Conservation (phyloP, 352 stramenopile species). For the Pythium periplocum region DNA sequence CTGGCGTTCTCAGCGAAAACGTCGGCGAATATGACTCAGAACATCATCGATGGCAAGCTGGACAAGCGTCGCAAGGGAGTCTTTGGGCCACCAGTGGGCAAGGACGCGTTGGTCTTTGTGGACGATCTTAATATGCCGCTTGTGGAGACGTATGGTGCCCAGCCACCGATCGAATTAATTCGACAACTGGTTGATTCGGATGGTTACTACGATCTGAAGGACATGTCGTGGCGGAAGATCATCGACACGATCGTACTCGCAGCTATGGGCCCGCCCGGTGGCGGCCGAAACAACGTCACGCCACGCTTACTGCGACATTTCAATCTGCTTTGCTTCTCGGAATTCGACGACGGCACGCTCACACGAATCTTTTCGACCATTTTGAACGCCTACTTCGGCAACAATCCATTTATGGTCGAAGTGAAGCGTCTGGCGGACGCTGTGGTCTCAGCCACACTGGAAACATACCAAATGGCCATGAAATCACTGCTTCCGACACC, state of each 20-base stretch:
- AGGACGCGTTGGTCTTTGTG: slow-evolving; percentile 87
- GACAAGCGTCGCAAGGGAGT: slow-evolving; percentile 91
- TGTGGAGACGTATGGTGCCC: slow-evolving; percentile 91
- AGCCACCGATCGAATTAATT: slow-evolving; percentile 91
- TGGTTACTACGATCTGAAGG: slow-evolving; percentile 92
- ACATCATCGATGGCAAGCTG: slow-evolving; percentile 94
- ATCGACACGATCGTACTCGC: slow-evolving; percentile 88
- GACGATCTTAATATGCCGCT: slow-evolving; percentile 96
- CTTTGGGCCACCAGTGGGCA: slow-evolving; percentile 86
- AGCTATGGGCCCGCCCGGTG: slow-evolving; percentile 90
- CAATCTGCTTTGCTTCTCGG: slow-evolving; percentile 91
- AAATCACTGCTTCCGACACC: slow-evolving; percentile 87
- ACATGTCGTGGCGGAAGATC: slow-evolving; percentile 90
- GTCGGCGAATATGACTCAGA: slow-evolving; percentile 92
- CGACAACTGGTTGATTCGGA: slow-evolving; percentile 88
- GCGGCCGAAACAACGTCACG: slow-evolving; percentile 88
- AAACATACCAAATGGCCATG: slow-evolving; percentile 87
- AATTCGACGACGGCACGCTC: slow-evolving; percentile 92
- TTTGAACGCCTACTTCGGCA: slow-evolving; percentile 79
- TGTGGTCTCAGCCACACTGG: slow-evolving; percentile 88
- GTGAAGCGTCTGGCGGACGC: slow-evolving; percentile 67
- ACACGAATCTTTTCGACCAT: slow-evolving; percentile 92
- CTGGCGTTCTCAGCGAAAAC: slow-evolving; percentile 93
- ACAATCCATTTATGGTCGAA: slow-evolving; percentile 55
- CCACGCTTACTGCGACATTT: slow-evolving; percentile 91